These are phyloP conservation scores for Botrytis pseudocinerea DNA, from an alignment of 2,329 filamentous ascomycete genomes.

Conservation along the genomic window DNA sequence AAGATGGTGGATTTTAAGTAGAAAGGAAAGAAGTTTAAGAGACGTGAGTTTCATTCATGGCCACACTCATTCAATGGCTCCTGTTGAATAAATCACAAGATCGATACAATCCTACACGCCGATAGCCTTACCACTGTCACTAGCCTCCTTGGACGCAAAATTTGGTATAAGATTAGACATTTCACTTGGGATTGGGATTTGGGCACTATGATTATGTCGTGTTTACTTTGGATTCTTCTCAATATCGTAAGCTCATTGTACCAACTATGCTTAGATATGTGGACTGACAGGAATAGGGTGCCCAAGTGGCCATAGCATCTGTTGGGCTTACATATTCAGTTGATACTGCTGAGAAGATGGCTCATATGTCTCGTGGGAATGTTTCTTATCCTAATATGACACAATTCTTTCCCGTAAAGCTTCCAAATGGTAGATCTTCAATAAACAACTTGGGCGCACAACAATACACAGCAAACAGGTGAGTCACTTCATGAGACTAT, in stretches of 20 bases:
- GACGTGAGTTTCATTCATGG: neutral
- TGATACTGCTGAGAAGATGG: neutral
- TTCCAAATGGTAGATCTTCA: neutral
- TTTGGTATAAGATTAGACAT: neutral
- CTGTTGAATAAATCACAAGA: neutral
- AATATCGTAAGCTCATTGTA: neutral
- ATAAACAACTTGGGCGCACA: neutral
- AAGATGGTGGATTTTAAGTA: neutral
- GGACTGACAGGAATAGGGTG: neutral
- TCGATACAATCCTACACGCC: neutral
- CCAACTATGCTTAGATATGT: neutral
- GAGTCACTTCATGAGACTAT: neutral
- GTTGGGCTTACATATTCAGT: neutral
- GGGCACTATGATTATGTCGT: neutral
- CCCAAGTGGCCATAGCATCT: neutral
- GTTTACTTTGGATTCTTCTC: neutral
- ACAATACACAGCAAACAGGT: neutral
- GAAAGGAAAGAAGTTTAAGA: neutral
- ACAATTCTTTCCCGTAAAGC: neutral
- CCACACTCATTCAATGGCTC: neutral
- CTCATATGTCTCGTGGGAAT: neutral
- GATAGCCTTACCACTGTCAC: neutral
- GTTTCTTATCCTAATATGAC: neutral
- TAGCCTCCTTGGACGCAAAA: neutral
- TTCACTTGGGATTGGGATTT: neutral